phyloP scores from a whole-genome alignment of 2,329 filamentous ascomycete species.

The Fusarium sp. region DNA sequence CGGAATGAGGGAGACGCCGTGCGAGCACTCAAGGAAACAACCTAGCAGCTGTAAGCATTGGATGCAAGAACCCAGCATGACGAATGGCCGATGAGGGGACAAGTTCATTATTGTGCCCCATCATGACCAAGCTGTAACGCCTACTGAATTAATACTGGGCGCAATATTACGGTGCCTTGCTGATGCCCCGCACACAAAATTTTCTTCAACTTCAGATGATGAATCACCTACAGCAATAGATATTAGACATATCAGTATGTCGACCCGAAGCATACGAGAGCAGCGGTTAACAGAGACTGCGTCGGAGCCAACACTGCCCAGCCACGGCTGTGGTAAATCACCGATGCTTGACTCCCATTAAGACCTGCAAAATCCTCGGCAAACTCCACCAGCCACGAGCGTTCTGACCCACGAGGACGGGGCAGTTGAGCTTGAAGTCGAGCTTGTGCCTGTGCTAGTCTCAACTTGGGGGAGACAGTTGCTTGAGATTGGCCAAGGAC shows the following conservation, averaged over 20 bases:
- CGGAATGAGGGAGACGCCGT: conserved; percentile 25
- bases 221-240: not conserved
- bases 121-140: conserved; percentile 20
- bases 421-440: conserved; percentile 20
- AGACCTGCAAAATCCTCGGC: conserved; percentile 21
- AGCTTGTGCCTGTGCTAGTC: conserved; percentile 31
- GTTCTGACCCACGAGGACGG: conserved; percentile 19
- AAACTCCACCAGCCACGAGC: conserved; percentile 36
- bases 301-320: conserved; percentile 14
- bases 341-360: conserved; percentile 26
- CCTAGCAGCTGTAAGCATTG: conserved; percentile 2
- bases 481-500: conserved; percentile 29
- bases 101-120: conserved; percentile 7
- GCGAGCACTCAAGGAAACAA: conserved; percentile 1
- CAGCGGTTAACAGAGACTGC: not conserved
- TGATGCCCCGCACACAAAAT: conserved; percentile 17
- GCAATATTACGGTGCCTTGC: conserved; percentile 34
- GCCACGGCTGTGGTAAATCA: conserved; percentile 23
- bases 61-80: conserved; percentile 8
- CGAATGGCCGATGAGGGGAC: conserved; percentile 23
- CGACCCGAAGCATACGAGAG: not conserved
- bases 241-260: not conserved
- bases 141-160: conserved; percentile 18
- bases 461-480: conserved; percentile 13
- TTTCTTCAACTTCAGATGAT: not conserved